Percentiles rank a stretch among this genome's conserved stretches.
Conservation (phyloP, 1,284 basidiomycete genomes). For the Lignosus rhinocerotis region DNA sequence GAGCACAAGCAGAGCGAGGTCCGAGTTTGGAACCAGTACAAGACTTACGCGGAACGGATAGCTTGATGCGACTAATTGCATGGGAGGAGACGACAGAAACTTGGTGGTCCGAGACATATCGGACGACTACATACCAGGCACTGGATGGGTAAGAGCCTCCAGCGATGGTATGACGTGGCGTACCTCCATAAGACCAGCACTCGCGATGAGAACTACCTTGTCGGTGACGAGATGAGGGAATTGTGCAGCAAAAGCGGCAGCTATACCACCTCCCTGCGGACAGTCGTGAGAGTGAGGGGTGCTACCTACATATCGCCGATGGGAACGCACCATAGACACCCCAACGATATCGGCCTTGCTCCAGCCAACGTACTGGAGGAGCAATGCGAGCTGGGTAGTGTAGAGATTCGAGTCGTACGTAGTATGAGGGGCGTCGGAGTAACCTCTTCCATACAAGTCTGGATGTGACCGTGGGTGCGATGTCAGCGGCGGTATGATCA, state of each 20-base stretch:
- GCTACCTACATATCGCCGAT: background rate
- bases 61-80: slow-evolving; percentile 63
- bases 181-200: slow-evolving; percentile 68
- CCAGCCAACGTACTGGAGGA: slow-evolving; percentile 78
- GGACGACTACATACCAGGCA: slow-evolving; percentile 40
- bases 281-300: background rate
- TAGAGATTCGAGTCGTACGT: slow-evolving; percentile 65
- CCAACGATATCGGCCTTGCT: slow-evolving; percentile 62
- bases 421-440: slow-evolving; percentile 72
- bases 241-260: slow-evolving; percentile 64
- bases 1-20: no score
- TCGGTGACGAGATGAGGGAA: slow-evolving; percentile 70
- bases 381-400: slow-evolving; percentile 74
- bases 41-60: slow-evolving; percentile 54
- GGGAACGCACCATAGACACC: slow-evolving; percentile 63
- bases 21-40: no score
- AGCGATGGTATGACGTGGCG: slow-evolving; percentile 2
- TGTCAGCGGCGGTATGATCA: background rate
- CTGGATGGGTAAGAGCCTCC: background rate
- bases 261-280: slow-evolving; percentile 67
- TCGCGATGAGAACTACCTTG: slow-evolving; percentile 64
- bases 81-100: slow-evolving; percentile 70
- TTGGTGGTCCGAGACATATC: slow-evolving; percentile 71
- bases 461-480: slow-evolving; percentile 1
- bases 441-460: slow-evolving; percentile 81